Evolutionary conservation across 2,329 filamentous ascomycete species (phyloP), one percentile per base, ranked within the genome.

Genomic region (Massarina eburnea): DNA sequence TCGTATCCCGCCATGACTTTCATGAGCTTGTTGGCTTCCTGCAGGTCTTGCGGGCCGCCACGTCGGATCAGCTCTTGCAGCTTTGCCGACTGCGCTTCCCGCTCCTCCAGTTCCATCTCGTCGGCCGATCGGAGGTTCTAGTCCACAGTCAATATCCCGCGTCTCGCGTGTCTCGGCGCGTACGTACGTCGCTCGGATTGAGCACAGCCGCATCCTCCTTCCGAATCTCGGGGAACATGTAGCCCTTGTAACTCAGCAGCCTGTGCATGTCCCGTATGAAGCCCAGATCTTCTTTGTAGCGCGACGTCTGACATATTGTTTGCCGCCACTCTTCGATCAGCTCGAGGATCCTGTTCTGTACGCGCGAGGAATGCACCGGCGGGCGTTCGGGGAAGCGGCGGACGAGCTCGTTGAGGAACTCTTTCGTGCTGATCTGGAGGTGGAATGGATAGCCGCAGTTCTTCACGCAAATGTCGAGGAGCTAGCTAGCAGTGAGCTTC

Each of bases 401-500:
- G 51, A 99, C 94, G 49, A 99, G 84, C 76, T 99, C 94, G 74
- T 99, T 99, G 61, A 99, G 84, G 62, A 99, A 99, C 66, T 99
- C 94, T 72, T 99, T 99, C 58, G 94, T 97, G 72, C 89, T 91
- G 68, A 99, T 96, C 73, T 99, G 94, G 47, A 99, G 84, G 67
- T 99, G 94, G 73, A 99, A 99, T 1, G 94, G 91, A 70, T 99
- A 99, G 61, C 94, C 94, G 80, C 94, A 99, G 76, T 99, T 99
- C 79, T 99, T 99, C 73, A 97, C 94, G 73, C 94, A 97, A 54
- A 97, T 97, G 71, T 99, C 94, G 67, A 99, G 88, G 57, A 99
- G 83, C 75, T 86, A 62, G 46, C 26, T 22, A 2, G 35, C 38
- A 41, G 67, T 70, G 43, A 70, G 61, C 51, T 41, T 49, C 42